Conservation (phyloP, 306 rosid species). For the Lotus japonicus region DNA sequence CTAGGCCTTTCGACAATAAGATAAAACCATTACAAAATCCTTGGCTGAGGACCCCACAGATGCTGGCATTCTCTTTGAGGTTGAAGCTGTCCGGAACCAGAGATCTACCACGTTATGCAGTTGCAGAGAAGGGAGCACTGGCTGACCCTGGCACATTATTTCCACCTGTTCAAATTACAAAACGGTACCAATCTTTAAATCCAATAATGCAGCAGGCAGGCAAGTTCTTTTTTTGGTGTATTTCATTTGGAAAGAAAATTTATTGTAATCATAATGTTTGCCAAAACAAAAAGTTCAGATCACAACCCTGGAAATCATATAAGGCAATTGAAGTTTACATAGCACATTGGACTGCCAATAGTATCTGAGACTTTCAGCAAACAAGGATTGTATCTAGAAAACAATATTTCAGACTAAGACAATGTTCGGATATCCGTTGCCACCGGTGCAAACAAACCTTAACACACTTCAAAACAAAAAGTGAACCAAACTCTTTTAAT, state of each 20-base stretch:
- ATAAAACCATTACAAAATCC: conserved; percentile 89
- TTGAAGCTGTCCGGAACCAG: conserved; percentile 69
- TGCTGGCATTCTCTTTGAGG: conserved; percentile 58
- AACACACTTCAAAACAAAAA: no score
- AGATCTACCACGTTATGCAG: conserved; percentile 67
- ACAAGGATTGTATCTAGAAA: background rate
- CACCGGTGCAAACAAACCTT: no score
- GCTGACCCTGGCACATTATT: conserved; percentile 76
- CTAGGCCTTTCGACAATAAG: conserved; percentile 53
- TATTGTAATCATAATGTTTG: background rate
- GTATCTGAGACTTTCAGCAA: background rate
- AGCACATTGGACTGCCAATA: background rate
- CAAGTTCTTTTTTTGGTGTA: background rate
- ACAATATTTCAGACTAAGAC: background rate
- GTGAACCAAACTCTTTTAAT: no score
- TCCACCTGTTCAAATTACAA: conserved; percentile 50
- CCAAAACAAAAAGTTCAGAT: background rate
- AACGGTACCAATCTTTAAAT: background rate
- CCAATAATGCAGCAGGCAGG: conserved; percentile 1
- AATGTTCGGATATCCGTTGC: no score
- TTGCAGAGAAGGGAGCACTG: conserved; percentile 57
- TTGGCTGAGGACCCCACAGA: conserved; percentile 82
- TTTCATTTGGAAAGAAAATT: background rate
- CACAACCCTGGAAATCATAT: background rate
- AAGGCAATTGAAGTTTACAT: background rate